Percentiles rank a stretch among this genome's conserved stretches.
These are phyloP conservation scores for Litchi chinensis DNA, from an alignment of 345 rosid genomes.

Conservation along the genomic window DNA sequence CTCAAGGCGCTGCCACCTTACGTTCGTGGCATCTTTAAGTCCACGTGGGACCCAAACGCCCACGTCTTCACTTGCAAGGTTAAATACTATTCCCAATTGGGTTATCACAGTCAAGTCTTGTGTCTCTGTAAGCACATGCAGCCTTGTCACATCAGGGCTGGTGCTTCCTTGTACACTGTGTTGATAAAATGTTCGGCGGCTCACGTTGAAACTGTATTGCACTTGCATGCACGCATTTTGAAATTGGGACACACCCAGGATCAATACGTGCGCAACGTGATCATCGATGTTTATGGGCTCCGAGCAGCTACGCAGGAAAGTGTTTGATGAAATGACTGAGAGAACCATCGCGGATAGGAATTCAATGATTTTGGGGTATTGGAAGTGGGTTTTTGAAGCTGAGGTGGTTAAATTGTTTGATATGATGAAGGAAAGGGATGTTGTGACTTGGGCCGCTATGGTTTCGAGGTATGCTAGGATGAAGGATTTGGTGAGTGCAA, in stretches of 20 bases:
- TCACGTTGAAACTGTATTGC: conserved; percentile 31
- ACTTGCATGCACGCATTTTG: conserved; percentile 42
- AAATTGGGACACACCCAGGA: conserved; percentile 37
- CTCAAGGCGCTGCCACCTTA: conserved; percentile 35
- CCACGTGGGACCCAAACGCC: conserved; percentile 22
- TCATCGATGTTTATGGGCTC: conserved; percentile 35
- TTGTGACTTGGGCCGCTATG: conserved; percentile 52
- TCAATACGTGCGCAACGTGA: conserved; percentile 37
- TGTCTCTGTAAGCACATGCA: conserved; percentile 28
- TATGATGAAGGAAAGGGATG: conserved; percentile 36
- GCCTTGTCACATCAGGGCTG: conserved; percentile 24
- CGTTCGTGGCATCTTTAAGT: conserved; percentile 25
- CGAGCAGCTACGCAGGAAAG: conserved; percentile 34
- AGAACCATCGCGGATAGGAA: conserved; percentile 48
- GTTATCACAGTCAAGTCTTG: conserved; percentile 24
- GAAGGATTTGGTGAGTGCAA: conserved; percentile 37
- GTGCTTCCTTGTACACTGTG: conserved; percentile 34
- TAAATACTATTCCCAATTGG: conserved; percentile 30
- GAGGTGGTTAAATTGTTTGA: conserved; percentile 42
- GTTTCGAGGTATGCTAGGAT: conserved; percentile 41
- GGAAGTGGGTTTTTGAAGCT: conserved; percentile 37
- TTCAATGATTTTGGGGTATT: conserved; percentile 53
- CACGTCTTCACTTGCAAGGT: conserved; percentile 28
- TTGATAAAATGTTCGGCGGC: conserved; percentile 43
- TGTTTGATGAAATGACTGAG: conserved; percentile 65